Conservation (phyloP, 805 yeast genomes). For the Yamadazyma endophytica region DNA sequence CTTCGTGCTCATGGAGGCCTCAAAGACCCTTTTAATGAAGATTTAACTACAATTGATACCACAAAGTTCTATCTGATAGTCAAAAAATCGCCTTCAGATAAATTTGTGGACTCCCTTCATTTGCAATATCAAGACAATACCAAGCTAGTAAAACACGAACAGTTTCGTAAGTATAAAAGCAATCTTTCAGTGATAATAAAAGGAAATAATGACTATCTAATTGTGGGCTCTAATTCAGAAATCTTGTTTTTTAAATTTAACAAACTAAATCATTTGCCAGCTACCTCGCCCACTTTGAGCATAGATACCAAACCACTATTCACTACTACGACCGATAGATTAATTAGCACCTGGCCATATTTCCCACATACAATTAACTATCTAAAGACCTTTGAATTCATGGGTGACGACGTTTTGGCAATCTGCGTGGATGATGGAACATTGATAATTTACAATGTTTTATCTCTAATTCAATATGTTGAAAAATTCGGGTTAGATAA, state of each 20-base stretch:
- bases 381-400: constrained; percentile 35
- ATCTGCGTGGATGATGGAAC: constrained; percentile 57
- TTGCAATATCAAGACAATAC: constrained; percentile 20
- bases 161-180: constrained; percentile 37
- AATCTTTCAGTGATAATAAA: constrained; percentile 27
- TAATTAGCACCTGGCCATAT: constrained; percentile 47
- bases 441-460: constrained; percentile 31
- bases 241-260: constrained; percentile 31
- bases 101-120: constrained; percentile 29
- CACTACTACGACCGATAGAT: constrained; percentile 38
- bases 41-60: constrained; percentile 1
- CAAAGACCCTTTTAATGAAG: constrained; percentile 1
- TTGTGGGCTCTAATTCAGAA: constrained; percentile 31
- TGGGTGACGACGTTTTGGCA: constrained; percentile 32
- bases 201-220: constrained; percentile 17
- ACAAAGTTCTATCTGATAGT: constrained; percentile 1
- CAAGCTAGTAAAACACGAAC: constrained; percentile 16
- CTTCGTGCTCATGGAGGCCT: constrained; percentile 1
- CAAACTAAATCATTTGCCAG: constrained; percentile 21
- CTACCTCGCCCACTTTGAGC: constrained; percentile 18
- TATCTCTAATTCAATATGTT: constrained; percentile 18
- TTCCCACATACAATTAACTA: constrained; percentile 56
- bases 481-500: constrained; percentile 7
- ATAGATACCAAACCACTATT: constrained; percentile 40
- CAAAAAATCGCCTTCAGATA: constrained; percentile 8